Percentiles rank a stretch among this genome's conserved stretches.
phyloP scores from a whole-genome alignment of 2,329 filamentous ascomycete genomes.

The Zymoseptoria pseudotritici region DNA sequence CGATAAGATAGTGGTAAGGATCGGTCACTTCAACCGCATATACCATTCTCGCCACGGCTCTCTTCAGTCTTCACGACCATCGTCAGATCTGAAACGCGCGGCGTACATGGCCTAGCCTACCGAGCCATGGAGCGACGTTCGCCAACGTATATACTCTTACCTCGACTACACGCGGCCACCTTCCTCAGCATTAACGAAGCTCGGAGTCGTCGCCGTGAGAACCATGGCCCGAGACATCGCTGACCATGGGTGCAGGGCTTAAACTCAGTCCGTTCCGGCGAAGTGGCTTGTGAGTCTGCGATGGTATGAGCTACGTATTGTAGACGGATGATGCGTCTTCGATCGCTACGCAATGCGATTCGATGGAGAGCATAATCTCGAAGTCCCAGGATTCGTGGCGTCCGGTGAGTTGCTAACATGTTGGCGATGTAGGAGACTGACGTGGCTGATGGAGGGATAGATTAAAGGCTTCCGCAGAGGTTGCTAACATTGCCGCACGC shows the following conservation, averaged over 20 bases:
- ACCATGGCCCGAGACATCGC: neutral
- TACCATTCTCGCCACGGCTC: too few species aligned
- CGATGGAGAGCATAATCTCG: too few species aligned
- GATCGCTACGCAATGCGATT: too few species aligned
- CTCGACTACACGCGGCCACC: neutral
- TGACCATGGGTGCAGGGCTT: neutral
- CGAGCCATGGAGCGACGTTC: neutral
- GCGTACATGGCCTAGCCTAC: neutral
- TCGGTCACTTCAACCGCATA: too few species aligned
- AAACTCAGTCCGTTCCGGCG: neutral
- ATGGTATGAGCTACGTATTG: neutral
- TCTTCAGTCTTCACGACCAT: neutral
- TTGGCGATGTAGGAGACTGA: too few species aligned
- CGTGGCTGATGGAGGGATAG: neutral
- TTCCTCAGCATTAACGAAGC: neutral
- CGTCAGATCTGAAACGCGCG: neutral
- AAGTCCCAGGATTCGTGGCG: too few species aligned
- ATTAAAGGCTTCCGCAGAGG: too few species aligned
- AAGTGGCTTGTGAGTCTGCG: neutral
- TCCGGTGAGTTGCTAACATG: too few species aligned
- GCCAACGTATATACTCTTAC: neutral
- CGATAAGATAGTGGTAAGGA: neutral
- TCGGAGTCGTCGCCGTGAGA: neutral
- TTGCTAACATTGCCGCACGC: too few species aligned
- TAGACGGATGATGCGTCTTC: neutral